These are phyloP conservation scores for Diaporthe destruens DNA, from an alignment of 2,329 filamentous ascomycete species.

Conservation along the genomic window DNA sequence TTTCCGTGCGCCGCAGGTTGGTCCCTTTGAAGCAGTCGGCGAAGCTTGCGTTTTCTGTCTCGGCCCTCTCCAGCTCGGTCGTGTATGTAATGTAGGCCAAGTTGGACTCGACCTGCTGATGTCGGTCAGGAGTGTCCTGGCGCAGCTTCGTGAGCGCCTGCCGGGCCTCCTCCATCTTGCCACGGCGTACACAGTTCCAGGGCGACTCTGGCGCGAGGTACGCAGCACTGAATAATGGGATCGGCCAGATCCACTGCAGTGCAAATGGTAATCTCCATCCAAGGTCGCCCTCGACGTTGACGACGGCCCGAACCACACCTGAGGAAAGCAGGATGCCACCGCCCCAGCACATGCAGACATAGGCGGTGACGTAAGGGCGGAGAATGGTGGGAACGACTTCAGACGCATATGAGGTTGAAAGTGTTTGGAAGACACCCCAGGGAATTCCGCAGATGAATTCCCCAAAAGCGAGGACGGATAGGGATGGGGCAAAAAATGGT, in stretches of 20 bases:
- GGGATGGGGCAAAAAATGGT: constrained; percentile 52
- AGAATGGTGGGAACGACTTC: constrained; percentile 51
- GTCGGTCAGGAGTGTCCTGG: constrained; percentile 44
- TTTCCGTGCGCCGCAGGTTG: constrained; percentile 47
- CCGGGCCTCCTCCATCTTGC: constrained; percentile 47
- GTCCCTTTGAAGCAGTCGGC: constrained; percentile 46
- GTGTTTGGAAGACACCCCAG: constrained; percentile 53
- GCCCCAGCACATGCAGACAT: constrained; percentile 56
- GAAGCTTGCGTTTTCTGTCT: constrained; percentile 44
- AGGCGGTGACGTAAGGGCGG: constrained; percentile 53
- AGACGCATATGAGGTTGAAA: constrained; percentile 54
- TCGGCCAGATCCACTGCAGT: constrained; percentile 55
- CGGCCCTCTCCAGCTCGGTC: constrained; percentile 44
- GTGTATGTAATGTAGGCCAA: constrained; percentile 46
- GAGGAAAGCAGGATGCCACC: constrained; percentile 55
- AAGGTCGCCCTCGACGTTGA: constrained; percentile 49
- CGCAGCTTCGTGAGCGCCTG: constrained; percentile 46
- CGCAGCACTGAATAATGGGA: constrained; percentile 51
- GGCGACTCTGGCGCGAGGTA: constrained; percentile 55
- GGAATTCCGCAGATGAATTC: constrained; percentile 56
- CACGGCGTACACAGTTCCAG: constrained; percentile 52
- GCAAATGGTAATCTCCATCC: constrained; percentile 54
- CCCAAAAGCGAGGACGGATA: constrained; percentile 52
- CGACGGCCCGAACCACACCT: constrained; percentile 50
- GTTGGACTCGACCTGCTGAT: constrained; percentile 47